These are phyloP conservation scores for Nectriaceae sp. DNA, from an alignment of 2,329 filamentous ascomycete species.

Conservation along the genomic window DNA sequence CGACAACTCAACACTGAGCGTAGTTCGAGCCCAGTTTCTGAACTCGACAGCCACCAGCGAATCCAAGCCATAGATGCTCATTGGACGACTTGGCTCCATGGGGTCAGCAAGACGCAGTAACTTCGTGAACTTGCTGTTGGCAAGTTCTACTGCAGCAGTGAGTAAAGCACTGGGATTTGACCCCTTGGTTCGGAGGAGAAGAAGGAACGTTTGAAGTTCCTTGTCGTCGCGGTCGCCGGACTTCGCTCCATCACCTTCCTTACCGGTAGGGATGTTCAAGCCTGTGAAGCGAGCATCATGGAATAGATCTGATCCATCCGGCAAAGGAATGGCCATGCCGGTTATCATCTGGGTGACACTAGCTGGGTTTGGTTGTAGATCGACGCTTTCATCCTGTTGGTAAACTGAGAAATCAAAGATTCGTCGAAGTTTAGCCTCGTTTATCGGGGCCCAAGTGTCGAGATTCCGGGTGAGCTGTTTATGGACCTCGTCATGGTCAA, in stretches of 20 bases:
- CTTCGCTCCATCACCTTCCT: conserved; percentile 5
- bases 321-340: conserved; percentile 25
- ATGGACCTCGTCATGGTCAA: conserved; percentile 9
- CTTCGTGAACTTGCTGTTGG: conserved; percentile 24
- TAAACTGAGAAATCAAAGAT: conserved; percentile 31
- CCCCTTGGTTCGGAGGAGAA: conserved; percentile 10
- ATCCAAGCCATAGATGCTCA: conserved; percentile 31
- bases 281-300: conserved; percentile 27
- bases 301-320: conserved; percentile 21
- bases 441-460: conserved; percentile 24
- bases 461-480: conserved; percentile 4
- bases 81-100: conserved; percentile 26
- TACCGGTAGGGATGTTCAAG: conserved; percentile 7
- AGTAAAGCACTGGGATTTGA: conserved; percentile 13
- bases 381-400: conserved; percentile 21
- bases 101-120: conserved; percentile 24
- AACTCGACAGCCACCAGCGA: conserved; percentile 33
- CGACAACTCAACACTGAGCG: conserved; percentile 26
- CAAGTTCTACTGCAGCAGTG: conserved; percentile 18
- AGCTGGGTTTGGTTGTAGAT: conserved; percentile 9
- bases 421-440: conserved; percentile 29
- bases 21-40: conserved; percentile 25
- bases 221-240: conserved; percentile 6
- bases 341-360: conserved; percentile 29
- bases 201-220: conserved; percentile 14